Percentiles rank a stretch among this genome's conserved stretches.
These are phyloP conservation scores for Lippia alba DNA, from an alignment of 305 asterid genomes.

Conservation along the genomic window DNA sequence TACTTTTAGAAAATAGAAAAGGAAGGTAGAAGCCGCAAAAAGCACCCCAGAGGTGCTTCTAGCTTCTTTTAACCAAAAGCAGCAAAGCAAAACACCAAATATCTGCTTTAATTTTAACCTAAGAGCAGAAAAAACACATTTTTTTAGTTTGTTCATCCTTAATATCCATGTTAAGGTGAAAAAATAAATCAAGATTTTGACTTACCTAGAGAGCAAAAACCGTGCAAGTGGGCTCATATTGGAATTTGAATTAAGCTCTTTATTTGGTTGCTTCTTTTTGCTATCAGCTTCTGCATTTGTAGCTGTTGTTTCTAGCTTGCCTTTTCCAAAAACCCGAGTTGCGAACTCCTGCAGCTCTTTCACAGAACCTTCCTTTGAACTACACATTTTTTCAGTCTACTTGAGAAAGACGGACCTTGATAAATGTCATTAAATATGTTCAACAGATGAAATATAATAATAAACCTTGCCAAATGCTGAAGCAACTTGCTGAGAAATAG, in stretches of 20 bases:
- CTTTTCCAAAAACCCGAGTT: slow-evolving; percentile 60
- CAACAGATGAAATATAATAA: slow-evolving; percentile 23
- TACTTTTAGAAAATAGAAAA: no score
- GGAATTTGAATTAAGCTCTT: slow-evolving; percentile 77
- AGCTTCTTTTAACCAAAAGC: no score
- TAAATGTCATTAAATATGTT: slow-evolving; percentile 11
- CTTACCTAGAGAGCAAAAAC: slow-evolving; percentile 96
- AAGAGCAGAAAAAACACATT: no score
- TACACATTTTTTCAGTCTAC: slow-evolving; percentile 45
- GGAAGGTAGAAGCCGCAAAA: no score
- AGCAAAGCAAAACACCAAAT: no score
- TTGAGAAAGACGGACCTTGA: slow-evolving; percentile 35
- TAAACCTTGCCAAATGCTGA: slow-evolving; percentile 85
- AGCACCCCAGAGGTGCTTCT: no score
- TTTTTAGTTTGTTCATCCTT: neutral
- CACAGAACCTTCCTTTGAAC: slow-evolving; percentile 83
- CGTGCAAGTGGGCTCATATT: slow-evolving; percentile 96
- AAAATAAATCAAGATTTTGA: slow-evolving; percentile 23
- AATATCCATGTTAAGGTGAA: neutral
- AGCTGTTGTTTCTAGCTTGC: slow-evolving; percentile 61
- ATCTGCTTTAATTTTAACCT: no score
- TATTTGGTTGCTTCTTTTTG: slow-evolving; percentile 75
- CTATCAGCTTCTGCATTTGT: slow-evolving; percentile 59
- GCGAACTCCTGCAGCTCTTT: slow-evolving; percentile 90
- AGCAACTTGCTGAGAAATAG: slow-evolving; percentile 76